Base-by-base conservation (phyloP, 164 flowering plant genomes). In the Umbilicus rupestris region DNA sequence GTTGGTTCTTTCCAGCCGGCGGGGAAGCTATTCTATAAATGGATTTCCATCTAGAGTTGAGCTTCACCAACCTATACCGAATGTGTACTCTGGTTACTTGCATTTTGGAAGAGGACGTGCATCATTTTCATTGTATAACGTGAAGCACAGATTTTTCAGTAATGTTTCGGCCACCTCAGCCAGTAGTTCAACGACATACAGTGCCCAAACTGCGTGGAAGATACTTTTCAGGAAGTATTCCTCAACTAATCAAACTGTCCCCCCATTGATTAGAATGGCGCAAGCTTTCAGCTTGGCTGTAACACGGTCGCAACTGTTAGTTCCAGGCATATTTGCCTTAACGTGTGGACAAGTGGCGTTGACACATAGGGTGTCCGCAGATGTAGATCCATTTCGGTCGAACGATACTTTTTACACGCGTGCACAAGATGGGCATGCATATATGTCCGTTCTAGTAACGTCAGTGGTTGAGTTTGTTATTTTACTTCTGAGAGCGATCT, bases 231-330 rank as follows among this genome's bases (percentile, higher is more conserved):
- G 64, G 37, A 66, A 69, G 15, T 69, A 71, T 69, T 73, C 74
- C 64, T 69, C 68, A n/a, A 62, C 78, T 52, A 74, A 73, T 17
- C 66, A 67, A 19, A 59, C 66, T 29, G 66, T 63, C 47, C 68
- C 77, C 26, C 70, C 74, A 11, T 71, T 87, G 44, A 75, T 69
- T 71, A 80, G 70, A 73, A 77, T 83, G 68, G 90, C 90, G 33
- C 86, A 84, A 72, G 92, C 92, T 39, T 78, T 87, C 41, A 82
- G 81, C 74, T 76, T 87, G 79, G 86, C 88, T 10, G 72, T 80
- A 63, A 71, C 81, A 29, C 82, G 89, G 29, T 83, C 85, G 31
- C 81, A 79, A 31, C 64, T 84, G 20, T 24, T 85, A 10, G 78
- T 83, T 65, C 92, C 94, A 55, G 85, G 92, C 30, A 62, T 84